These are phyloP conservation scores for Apiospora phragmitis DNA, from an alignment of 2,329 filamentous ascomycete species.

Conservation along the genomic window DNA sequence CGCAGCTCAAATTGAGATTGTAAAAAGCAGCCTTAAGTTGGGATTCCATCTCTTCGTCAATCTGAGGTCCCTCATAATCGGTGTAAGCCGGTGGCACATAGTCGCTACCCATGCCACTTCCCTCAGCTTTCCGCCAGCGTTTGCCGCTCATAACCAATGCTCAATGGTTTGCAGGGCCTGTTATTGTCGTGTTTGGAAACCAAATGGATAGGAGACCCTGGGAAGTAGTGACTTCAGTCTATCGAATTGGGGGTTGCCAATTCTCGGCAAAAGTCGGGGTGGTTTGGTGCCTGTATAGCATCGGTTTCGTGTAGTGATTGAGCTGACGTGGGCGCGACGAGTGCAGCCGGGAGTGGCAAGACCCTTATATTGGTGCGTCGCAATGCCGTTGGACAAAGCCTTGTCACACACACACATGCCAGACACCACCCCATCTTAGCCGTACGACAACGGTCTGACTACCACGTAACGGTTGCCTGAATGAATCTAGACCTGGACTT, in stretches of 20 bases:
- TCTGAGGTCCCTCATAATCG: background rate
- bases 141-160: background rate
- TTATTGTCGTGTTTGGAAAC: background rate
- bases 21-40: conserved; percentile 5
- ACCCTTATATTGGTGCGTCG: conserved; percentile 8
- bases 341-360: background rate
- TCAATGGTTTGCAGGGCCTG: background rate
- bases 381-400: conserved; percentile 1
- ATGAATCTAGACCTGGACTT: background rate
- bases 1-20: background rate
- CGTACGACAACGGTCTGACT: conserved; percentile 2
- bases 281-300: background rate
- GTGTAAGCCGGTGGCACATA: background rate
- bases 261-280: background rate
- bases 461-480: background rate
- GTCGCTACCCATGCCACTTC: background rate
- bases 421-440: background rate
- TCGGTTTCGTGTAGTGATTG: background rate
- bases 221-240: too few species aligned
- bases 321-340: background rate
- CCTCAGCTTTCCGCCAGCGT: background rate
- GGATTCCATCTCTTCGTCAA: background rate
- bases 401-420: background rate
- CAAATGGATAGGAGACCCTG: background rate
- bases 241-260: background rate